Evolutionary conservation across 2,329 filamentous ascomycete species (phyloP), one percentile per base, ranked within the genome.

Genomic region (Diplodia scrobiculata): DNA sequence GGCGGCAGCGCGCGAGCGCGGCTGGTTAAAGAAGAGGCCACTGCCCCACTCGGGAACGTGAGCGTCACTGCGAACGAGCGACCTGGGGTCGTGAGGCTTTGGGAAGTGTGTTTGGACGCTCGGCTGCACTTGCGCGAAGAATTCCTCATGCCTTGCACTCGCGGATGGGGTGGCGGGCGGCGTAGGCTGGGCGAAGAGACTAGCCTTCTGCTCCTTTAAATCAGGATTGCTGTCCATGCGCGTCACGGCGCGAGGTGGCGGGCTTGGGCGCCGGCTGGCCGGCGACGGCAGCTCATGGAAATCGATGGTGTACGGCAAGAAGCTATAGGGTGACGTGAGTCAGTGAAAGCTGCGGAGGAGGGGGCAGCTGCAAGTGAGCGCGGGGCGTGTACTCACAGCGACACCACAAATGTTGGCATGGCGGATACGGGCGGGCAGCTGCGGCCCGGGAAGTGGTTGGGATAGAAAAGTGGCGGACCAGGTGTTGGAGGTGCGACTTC

Each of bases 251-350:
- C 72, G 72, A 45, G 73, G 69, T 47, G 70, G 72, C 34, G 65
- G 67, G 67, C 67, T 72, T 25, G 68, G 69, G 47, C 68, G 70
- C 36, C 70, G 73, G n/a, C 55, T 62, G 66, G 68, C 69, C 34
- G 78, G 71, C 7, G 69, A 83, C 11, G 86, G 86, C 66, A 91
- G 83, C 71, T 89, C 88, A 64, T 81, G 75, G 77, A 98, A 98
- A 77, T 96, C 89, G 73, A 97, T 84, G 48, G 94, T 98, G 77
- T 96, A 93, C 38, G 94, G 94, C 41, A 97, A 86, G 76, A 97
- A 97, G 66, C 93, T 97, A 75, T n/a, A 59, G 69, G 54, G 14
- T 34, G 45, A 14, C 32, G 48, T 60, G 47, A 60, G 45, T 50
- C 21, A 47, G 41, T 41, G 41, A 17, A 14, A 21, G 34, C 50